These are phyloP conservation scores for Phylloporus sp. DNA, from an alignment of 768 basidiomycete species.

Conservation along the genomic window DNA sequence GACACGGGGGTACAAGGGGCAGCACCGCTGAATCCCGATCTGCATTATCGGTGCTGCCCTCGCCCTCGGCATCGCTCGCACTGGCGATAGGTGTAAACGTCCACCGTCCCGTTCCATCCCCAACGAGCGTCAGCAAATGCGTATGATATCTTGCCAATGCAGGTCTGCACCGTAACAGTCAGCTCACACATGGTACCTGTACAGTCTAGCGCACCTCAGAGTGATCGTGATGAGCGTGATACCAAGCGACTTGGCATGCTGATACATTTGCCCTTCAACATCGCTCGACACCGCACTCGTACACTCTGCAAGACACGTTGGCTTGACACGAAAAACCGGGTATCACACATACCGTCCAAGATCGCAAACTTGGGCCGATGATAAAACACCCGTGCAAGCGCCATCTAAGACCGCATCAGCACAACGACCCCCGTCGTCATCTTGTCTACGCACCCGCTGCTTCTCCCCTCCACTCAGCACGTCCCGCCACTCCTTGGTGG, in stretches of 20 bases:
- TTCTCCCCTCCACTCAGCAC: constrained; percentile 96
- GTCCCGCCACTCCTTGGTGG: constrained; percentile 94
- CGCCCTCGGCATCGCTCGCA: background rate
- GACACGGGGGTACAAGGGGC: background rate
- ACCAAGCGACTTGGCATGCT: constrained; percentile 81
- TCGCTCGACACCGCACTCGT: constrained; percentile 95
- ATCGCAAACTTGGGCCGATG: constrained; percentile 80
- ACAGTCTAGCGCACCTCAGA: constrained; percentile 50
- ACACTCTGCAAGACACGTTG: constrained; percentile 58
- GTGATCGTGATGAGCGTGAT: constrained; percentile 95
- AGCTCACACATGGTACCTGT: background rate
- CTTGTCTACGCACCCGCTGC: constrained; percentile 57
- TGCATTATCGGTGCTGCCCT: background rate
- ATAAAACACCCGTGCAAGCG: constrained; percentile 90
- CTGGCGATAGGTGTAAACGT: constrained; percentile 53
- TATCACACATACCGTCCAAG: constrained; percentile 63
- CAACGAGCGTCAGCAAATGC: constrained; percentile 73
- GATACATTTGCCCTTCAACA: constrained; percentile 95
- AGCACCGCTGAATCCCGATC: background rate
- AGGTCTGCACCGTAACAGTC: constrained; percentile 48
- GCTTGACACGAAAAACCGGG: background rate
- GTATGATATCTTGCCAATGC: constrained; percentile 87
- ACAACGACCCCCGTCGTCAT: background rate
- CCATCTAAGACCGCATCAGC: constrained; percentile 55
- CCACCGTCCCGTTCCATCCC: constrained; percentile 71